phyloP scores from a whole-genome alignment of 345 rosid species.

The Linum usitatissimum region DNA sequence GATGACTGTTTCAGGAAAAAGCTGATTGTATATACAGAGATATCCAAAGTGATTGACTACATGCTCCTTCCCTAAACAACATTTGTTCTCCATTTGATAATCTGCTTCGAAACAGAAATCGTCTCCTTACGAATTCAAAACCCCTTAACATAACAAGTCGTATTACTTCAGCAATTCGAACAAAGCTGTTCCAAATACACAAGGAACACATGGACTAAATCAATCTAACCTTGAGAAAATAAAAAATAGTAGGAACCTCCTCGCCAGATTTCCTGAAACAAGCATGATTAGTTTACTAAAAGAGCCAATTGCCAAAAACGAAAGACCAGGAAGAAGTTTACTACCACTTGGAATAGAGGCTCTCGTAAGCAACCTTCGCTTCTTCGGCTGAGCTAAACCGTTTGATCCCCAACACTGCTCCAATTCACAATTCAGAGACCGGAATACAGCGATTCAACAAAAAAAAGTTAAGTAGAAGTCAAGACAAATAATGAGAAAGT shows the following conservation, averaged over 20 bases:
- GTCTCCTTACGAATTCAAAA: background rate
- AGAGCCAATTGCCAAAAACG: background rate
- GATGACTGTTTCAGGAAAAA: no score
- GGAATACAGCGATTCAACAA: constrained; percentile 3
- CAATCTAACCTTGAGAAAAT: constrained; percentile 58
- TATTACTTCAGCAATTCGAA: background rate
- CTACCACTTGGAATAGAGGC: constrained; percentile 52
- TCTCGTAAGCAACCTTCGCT: constrained; percentile 60
- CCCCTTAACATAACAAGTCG: background rate
- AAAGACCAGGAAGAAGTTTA: background rate
- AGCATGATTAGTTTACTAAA: constrained; percentile 3
- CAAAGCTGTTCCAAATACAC: background rate
- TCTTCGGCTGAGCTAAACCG: constrained; percentile 43
- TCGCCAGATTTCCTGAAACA: constrained; percentile 47
- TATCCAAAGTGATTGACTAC: background rate
- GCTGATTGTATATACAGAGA: no score
- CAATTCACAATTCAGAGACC: background rate
- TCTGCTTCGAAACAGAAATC: background rate
- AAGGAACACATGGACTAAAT: background rate
- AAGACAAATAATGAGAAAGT: background rate
- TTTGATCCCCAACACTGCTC: constrained; percentile 50
- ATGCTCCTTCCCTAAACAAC: background rate
- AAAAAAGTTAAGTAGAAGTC: background rate
- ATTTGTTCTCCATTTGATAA: background rate
- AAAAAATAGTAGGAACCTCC: constrained; percentile 29